Conservation (phyloP, 2,329 filamentous ascomycete species). For the Phaeosphaeria sp. region DNA sequence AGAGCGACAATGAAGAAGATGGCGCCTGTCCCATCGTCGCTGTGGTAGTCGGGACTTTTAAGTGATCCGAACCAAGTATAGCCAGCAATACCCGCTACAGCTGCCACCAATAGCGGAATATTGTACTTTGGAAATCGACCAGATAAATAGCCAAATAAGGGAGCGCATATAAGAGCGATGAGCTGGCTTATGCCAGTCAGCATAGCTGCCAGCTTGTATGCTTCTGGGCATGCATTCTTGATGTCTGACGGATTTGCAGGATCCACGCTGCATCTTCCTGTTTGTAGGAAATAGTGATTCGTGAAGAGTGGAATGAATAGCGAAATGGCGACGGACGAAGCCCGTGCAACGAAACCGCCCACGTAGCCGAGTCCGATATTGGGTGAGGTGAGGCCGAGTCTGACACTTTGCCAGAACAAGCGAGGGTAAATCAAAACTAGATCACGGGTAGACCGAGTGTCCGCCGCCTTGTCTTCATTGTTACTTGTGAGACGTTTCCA, state of each 20-base stretch:
- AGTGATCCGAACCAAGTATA: slow-evolving; percentile 80
- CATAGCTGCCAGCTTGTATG: slow-evolving; percentile 86
- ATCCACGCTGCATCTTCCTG: slow-evolving; percentile 74
- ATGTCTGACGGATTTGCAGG: slow-evolving; percentile 63
- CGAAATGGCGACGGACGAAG: slow-evolving; percentile 93
- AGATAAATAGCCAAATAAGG: slow-evolving; percentile 85
- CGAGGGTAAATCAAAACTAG: slow-evolving; percentile 63
- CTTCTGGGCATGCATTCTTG: slow-evolving; percentile 82
- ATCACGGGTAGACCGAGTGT: slow-evolving; percentile 52
- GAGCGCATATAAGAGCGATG: slow-evolving; percentile 82
- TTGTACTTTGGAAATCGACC: slow-evolving; percentile 70
- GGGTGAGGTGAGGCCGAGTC: slow-evolving; percentile 74
- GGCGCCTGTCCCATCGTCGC: slow-evolving; percentile 69
- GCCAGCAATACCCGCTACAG: slow-evolving; percentile 75
- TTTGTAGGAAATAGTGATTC: slow-evolving; percentile 85
- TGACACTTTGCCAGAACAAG: slow-evolving; percentile 50
- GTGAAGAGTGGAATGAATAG: slow-evolving; percentile 93
- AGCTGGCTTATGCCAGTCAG: slow-evolving; percentile 90
- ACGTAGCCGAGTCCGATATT: slow-evolving; percentile 88
- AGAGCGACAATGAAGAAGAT: slow-evolving; percentile 81
- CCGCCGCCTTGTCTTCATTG: slow-evolving; percentile 28
- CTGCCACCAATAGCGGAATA: slow-evolving; percentile 74
- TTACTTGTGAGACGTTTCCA: slow-evolving; percentile 56
- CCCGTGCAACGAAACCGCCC: slow-evolving; percentile 91
- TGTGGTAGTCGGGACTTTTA: slow-evolving; percentile 75